Evolutionary conservation across 495 filamentous ascomycete species (phyloP), one percentile per base, ranked within the genome.

Genomic region (Hypoxylon perforatum): DNA sequence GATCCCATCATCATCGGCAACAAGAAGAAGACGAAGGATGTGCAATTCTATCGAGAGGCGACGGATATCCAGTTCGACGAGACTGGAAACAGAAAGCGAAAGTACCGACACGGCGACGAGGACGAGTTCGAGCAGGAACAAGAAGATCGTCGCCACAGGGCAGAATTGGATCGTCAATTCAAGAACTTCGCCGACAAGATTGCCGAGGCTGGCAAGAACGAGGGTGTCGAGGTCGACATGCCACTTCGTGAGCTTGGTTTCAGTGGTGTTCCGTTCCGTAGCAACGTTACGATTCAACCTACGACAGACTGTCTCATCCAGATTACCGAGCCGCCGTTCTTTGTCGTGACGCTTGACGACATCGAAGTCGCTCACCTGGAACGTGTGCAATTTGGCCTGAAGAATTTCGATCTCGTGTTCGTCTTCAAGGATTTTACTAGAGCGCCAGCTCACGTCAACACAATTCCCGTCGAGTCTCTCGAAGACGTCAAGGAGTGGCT

Each of bases 11-110:
- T 99, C 81, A 92, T 99, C 61, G 96, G 95, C 36, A 98, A 97
- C 85, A 93, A 94, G 82, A 84, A 84, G 71, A 98, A 98, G 85
- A 94, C 96, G 4, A 95, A 94, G 77, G 96, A 99, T 78, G 90
- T 99, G 0, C 96, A 99, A 74, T 99, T 99, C 81, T 97, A 97
- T 63, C 87, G 96, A 44, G 96, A 99, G 78, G 96, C 96, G 10
- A 98, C 95, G 1, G 95, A 99, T 67, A 97, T 98, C 79, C 92
- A 95, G 73, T 98, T 99, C 69, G 96, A 99, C 74, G 96, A 99
- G 80, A 99, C 96, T 33, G 96, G 96, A 61, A 98, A 97, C 75
- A 86, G 96, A 45, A 97, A 97, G 78, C 90, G 96, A 49, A 97
- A 97, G 80, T 95, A 97, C 74, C 89, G 94, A n/a, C 98, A 96